A percentile compares a stretch with the other conserved stretches of the same genome.
Conservation (phyloP, 2,329 filamentous ascomycete species). For the Fusarium nurragi region DNA sequence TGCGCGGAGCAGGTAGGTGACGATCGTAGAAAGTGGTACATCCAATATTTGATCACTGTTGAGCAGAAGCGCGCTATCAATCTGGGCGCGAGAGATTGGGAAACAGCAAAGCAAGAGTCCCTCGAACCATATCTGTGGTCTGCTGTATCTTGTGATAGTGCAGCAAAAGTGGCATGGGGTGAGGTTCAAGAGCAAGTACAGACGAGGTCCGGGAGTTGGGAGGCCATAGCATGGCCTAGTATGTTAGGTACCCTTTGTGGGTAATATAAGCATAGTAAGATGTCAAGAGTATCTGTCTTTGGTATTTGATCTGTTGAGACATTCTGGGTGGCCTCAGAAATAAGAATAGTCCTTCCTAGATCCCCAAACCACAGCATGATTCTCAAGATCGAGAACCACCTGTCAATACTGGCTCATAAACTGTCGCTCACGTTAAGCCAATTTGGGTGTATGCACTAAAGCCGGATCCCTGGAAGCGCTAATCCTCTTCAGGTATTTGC, state of each 20-base stretch:
- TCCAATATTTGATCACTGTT: rapidly evolving
- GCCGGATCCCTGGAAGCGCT: not conserved
- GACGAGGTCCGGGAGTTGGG: not conserved
- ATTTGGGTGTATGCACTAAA: not conserved
- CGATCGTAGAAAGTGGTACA: not conserved
- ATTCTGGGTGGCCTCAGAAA: too few species aligned
- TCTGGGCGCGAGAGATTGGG: rapidly evolving
- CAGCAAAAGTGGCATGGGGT: not conserved
- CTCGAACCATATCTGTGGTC: not conserved
- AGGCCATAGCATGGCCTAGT: not conserved
- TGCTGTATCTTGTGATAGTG: not conserved
- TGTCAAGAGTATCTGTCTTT: too few species aligned
- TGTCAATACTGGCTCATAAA: too few species aligned
- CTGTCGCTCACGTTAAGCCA: not conserved
- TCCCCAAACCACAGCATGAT: too few species aligned
- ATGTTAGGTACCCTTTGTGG: conserved; percentile 13
- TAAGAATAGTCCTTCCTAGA: too few species aligned
- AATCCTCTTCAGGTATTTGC: not conserved
- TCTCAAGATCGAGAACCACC: too few species aligned
- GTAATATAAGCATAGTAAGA: not conserved
- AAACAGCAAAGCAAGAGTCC: rapidly evolving
- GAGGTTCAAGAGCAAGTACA: not conserved
- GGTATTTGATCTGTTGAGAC: too few species aligned
- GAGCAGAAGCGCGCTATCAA: not conserved
- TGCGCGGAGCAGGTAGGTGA: not conserved